Evolutionary conservation across 331 rosid genomes (phyloP).

Genomic region (Pyracantha coccinea): DNA sequence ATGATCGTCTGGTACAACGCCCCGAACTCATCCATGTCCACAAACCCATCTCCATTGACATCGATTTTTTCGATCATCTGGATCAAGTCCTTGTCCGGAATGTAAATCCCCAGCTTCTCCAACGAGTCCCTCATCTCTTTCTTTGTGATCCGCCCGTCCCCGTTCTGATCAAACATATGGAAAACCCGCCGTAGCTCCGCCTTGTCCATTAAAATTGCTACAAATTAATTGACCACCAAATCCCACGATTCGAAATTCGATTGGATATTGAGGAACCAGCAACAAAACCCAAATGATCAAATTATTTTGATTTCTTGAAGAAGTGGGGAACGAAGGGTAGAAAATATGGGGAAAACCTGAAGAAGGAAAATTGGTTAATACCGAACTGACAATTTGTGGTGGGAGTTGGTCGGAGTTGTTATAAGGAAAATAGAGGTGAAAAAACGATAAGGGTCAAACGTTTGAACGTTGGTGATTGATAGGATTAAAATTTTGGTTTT

Average conservation of each 20-base stretch:
- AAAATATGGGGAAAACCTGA: background rate
- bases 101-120: constrained; percentile 41
- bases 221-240: background rate
- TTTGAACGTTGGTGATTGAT: background rate
- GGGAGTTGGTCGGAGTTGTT: constrained; percentile 10
- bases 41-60: constrained; percentile 53
- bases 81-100: constrained; percentile 39
- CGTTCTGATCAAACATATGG: constrained; percentile 42
- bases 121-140: constrained; percentile 50
- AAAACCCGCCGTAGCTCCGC: constrained; percentile 46
- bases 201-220: constrained; percentile 28
- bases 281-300: background rate
- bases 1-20: constrained; percentile 43
- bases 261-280: background rate
- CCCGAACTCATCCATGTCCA: constrained; percentile 59
- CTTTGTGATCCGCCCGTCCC: constrained; percentile 49
- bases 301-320: too few relatives aligned
- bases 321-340: background rate
- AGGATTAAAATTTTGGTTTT: background rate
- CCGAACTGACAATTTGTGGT: background rate
- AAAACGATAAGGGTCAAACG: background rate
- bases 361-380: background rate
- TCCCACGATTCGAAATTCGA: background rate
- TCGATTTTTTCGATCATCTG: constrained; percentile 65
- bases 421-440: background rate